phyloP scores from a whole-genome alignment of 192 early-diverging fungal genomes.

The Chytriomyces sp. region DNA sequence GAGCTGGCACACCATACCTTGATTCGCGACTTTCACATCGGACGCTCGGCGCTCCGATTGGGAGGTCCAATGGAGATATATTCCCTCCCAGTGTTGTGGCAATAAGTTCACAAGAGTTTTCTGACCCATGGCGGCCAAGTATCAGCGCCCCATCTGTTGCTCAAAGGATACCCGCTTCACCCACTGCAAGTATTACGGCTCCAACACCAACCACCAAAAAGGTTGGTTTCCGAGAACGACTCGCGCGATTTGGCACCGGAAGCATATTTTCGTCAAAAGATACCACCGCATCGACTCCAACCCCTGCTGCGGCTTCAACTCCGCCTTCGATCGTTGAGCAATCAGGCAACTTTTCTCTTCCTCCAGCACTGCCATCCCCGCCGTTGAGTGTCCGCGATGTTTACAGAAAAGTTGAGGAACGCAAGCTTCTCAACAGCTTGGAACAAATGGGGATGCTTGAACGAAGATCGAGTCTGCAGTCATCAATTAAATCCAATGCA shows the following conservation, averaged over 20 bases:
- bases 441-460: slow-evolving; percentile 16
- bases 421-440: background rate
- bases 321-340: background rate
- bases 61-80: background rate
- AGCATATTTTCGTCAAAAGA: slow-evolving; percentile 18
- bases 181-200: background rate
- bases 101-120: no score
- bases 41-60: background rate
- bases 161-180: background rate
- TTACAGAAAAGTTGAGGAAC: no score
- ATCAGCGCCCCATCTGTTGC: background rate
- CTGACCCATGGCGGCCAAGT: background rate
- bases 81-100: background rate
- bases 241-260: slow-evolving; percentile 10
- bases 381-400: no score
- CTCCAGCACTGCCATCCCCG: no score
- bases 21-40: background rate
- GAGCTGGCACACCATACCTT: background rate
- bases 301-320: background rate
- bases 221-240: slow-evolving; percentile 9
- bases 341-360: no score
- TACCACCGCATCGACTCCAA: background rate
- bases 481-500: no score
- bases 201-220: background rate
- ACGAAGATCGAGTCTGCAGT: background rate